A percentile compares a stretch with the other conserved stretches of the same genome.
Conservation (phyloP, 345 rosid genomes). For the Arabis alpina region DNA sequence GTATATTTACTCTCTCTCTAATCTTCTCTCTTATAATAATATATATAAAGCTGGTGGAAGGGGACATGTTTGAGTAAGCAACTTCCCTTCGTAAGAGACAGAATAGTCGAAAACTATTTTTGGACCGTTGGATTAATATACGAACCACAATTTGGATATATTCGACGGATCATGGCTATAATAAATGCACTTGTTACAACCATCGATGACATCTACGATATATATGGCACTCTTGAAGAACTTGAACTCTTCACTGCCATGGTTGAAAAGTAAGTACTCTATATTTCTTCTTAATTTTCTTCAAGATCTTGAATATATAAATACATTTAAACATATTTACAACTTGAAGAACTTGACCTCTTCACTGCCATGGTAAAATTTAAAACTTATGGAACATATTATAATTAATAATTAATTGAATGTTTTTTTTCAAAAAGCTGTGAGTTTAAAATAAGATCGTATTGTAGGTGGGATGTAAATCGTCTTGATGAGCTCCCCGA, state of each 20-base stretch:
- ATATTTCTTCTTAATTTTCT: not conserved
- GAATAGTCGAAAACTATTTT: slow-evolving; percentile 45
- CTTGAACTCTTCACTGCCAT: slow-evolving; percentile 43
- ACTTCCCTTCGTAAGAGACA: slow-evolving; percentile 43
- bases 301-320: no score
- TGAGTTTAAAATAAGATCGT: no score
- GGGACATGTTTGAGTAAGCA: slow-evolving; percentile 26
- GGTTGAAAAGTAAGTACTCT: slow-evolving; percentile 41
- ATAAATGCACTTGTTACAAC: slow-evolving; percentile 7
- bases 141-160: slow-evolving; percentile 39
- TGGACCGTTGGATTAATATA: slow-evolving; percentile 36
- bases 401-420: not conserved
- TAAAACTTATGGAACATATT: no score
- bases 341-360: no score
- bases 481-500: slow-evolving; percentile 30
- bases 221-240: slow-evolving; percentile 46
- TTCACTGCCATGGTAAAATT: no score
- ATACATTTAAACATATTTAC: no score
- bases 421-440: no score
- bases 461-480: slow-evolving; percentile 34
- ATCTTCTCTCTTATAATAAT: not conserved
- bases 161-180: slow-evolving; percentile 38
- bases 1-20: not conserved
- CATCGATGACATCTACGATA: slow-evolving; percentile 51
- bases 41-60: slow-evolving; percentile 47